phyloP scores from a whole-genome alignment of 192 early-diverging fungal species.

The Dissophora ornata region DNA sequence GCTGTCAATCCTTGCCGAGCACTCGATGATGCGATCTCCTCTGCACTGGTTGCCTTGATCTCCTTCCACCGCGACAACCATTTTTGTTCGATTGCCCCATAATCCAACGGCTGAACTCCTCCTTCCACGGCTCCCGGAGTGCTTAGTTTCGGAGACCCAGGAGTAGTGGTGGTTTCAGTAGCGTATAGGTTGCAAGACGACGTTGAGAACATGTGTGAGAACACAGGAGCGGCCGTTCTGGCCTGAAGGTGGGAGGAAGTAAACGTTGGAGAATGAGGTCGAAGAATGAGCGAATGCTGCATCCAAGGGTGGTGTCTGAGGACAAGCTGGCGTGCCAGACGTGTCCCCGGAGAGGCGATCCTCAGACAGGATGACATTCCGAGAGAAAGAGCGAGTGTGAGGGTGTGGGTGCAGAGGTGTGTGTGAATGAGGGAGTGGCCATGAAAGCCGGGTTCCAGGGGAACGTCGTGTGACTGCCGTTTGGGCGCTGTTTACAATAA shows the following conservation, averaged over 20 bases:
- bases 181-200: slow-evolving; percentile 3
- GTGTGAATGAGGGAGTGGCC: no score
- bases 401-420: no score
- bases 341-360: slow-evolving; percentile 8
- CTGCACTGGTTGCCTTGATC: not conserved
- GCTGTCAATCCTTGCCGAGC: not conserved
- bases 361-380: slow-evolving; percentile 24
- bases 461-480: no score
- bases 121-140: no score
- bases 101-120: slow-evolving; percentile 54
- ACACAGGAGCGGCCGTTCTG: not conserved
- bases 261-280: not conserved
- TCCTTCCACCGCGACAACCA: slow-evolving; percentile 69
- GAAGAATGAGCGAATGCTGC: not conserved
- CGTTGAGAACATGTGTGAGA: slow-evolving; percentile 18
- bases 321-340: slow-evolving; percentile 1
- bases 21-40: no score
- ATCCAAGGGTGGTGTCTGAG: not conserved
- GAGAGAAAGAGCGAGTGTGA: no score
- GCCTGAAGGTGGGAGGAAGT: not conserved
- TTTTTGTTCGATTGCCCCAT: slow-evolving; percentile 68
- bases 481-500: no score
- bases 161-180: not conserved
- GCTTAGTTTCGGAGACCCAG: no score
- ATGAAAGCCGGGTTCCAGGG: no score